Conservation (phyloP, 225 moss, liverwort and hornwort genomes). For the Physcomitrium patens region DNA sequence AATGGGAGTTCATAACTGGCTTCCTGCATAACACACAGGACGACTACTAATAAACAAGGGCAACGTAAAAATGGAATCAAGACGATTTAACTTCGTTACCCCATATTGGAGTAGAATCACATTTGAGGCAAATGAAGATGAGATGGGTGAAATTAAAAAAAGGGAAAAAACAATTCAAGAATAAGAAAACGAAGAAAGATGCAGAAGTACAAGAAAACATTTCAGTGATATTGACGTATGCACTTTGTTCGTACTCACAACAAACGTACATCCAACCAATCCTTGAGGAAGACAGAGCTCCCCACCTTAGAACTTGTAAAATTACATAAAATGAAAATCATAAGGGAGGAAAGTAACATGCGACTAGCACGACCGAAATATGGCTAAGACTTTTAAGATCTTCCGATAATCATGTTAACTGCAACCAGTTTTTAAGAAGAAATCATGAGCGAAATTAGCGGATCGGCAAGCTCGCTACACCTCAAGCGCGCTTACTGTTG, state of each 20-base stretch:
- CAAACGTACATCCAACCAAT: too few relatives aligned
- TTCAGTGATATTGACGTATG: too few relatives aligned
- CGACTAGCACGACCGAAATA: background rate
- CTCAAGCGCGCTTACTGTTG: background rate
- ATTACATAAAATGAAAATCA: too few relatives aligned
- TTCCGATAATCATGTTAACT: conserved; percentile 8
- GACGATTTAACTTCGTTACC: background rate
- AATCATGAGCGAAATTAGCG: background rate
- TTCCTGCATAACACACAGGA: conserved; percentile 45
- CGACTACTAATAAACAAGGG: background rate
- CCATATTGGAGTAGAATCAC: background rate
- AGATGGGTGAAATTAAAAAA: background rate
- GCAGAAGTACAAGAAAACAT: background rate
- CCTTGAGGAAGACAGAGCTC: too few relatives aligned
- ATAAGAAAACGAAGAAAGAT: background rate
- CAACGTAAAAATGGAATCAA: background rate
- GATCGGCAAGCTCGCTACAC: conserved; percentile 2
- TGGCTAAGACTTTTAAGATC: background rate
- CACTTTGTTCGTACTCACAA: too few relatives aligned
- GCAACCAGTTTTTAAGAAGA: background rate
- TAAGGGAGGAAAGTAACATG: background rate
- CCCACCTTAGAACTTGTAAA: too few relatives aligned
- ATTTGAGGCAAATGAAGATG: background rate
- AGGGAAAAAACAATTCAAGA: background rate
- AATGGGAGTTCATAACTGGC: conserved; percentile 61